phyloP scores from a whole-genome alignment of 768 basidiomycete species.

The Lanmaoa pseudosensibilis region DNA sequence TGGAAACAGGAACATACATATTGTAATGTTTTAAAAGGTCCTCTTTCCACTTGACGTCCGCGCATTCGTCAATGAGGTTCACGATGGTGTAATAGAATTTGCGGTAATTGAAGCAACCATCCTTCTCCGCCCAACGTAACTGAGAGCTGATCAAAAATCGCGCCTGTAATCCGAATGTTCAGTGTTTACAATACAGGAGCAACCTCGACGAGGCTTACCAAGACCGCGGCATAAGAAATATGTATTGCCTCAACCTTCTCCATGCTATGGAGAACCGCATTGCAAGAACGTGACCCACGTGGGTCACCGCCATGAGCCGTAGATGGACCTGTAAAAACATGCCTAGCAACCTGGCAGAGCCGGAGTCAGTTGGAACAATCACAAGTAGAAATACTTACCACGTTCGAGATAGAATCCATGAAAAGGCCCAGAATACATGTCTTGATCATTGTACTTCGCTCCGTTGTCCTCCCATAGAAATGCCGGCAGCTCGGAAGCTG shows the following conservation, averaged over 20 bases:
- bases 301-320: not conserved
- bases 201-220: not conserved
- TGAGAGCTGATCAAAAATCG: constrained; percentile 6
- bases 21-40: not conserved
- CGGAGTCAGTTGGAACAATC: not conserved
- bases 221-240: not conserved
- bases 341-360: not conserved
- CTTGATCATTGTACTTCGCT: not conserved
- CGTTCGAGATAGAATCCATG: not conserved
- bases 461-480: not conserved
- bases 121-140: constrained; percentile 3
- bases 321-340: not conserved
- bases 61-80: not conserved
- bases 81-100: not conserved
- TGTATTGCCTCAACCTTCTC: not conserved
- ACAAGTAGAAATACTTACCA: not conserved
- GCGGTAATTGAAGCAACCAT: constrained; percentile 4
- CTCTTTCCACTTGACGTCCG: not conserved
- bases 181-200: not conserved
- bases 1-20: not conserved
- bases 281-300: not conserved
- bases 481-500: too few species aligned
- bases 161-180: not conserved
- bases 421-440: not conserved
- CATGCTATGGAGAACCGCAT: constrained; percentile 1